Evolutionary conservation across 345 rosid species (phyloP).

Genomic region (Gossypium anomalum): DNA sequence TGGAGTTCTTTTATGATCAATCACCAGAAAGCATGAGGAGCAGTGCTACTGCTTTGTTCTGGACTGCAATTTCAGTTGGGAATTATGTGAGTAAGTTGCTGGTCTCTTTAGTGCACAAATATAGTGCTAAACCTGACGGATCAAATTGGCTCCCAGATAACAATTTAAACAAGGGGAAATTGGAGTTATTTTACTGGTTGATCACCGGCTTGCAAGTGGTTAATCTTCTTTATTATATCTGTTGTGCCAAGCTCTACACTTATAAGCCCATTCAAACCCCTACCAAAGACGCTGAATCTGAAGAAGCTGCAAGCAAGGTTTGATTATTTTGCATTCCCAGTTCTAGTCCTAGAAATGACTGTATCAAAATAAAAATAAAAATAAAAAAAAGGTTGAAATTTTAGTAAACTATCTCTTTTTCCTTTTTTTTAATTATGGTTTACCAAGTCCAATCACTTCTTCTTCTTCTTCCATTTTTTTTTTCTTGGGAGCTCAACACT

Average conservation of each 20-base stretch:
- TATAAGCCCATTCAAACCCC: constrained; percentile 65
- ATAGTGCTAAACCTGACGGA: constrained; percentile 55
- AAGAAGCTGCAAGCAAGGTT: constrained; percentile 29
- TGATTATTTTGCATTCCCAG: constrained; percentile 18
- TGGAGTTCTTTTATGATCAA: constrained; percentile 80
- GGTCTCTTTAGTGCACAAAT: constrained; percentile 61
- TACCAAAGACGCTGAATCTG: constrained; percentile 22
- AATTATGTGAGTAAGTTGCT: constrained; percentile 67
- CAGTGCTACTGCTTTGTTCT: constrained; percentile 66
- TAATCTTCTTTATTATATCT: constrained; percentile 55
- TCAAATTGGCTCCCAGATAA: constrained; percentile 80
- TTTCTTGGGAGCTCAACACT: too few relatives aligned
- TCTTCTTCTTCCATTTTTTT: too few relatives aligned
- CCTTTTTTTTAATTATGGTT: too few relatives aligned
- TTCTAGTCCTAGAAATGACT: too few relatives aligned
- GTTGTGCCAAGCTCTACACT: constrained; percentile 64
- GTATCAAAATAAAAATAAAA: too few relatives aligned
- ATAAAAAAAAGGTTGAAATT: too few relatives aligned
- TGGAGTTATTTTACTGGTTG: constrained; percentile 86
- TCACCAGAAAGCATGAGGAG: constrained; percentile 92
- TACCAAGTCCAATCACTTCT: too few relatives aligned
- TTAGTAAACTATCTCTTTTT: too few relatives aligned
- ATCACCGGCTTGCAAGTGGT: constrained; percentile 51
- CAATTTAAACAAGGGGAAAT: constrained; percentile 63
- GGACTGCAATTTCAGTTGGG: constrained; percentile 66